Base-by-base conservation (phyloP, 2,329 filamentous ascomycete genomes). In the Apiospora phragmitis region DNA sequence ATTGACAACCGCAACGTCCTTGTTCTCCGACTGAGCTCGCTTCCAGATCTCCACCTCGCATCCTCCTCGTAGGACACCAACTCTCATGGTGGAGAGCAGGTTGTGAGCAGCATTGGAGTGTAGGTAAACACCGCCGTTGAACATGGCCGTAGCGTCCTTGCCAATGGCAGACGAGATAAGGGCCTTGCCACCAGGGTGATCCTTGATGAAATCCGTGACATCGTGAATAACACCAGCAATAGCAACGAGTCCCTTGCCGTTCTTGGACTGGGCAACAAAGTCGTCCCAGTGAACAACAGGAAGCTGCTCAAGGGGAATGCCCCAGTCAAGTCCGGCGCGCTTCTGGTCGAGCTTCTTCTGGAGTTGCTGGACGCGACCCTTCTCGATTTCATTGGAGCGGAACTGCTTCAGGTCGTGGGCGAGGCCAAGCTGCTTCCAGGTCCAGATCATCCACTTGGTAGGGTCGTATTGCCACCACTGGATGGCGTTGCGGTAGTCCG, bases 1-100 rank as follows among this genome's bases (percentile, higher is more conserved):
- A 79, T 91, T 92, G 77, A 92, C 86, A 74, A 89, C 88, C 72
- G 89, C 86, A 71, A 89, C 86, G 73, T 92, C 90, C 82, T 92
- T 92, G 83, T 89, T 90, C 79, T 92, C 90, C 76, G 87, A 85
- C 79, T 91, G 89, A 68, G 89, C 86, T 38, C 90, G 87, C 85
- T 91, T 91, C 89, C 90, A 91, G 80, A 91, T 90, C 82, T 91
- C 90, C 49, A 91, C 90, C 76, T 91, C 89, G 78, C 88, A 89
- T 32, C 90, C 90, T 74, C 90, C 90, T 65, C 89, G 88, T 74
- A 92, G 89, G 65, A 92, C 89, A 79, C 88, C 89, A 2, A 91
- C 87, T 75, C 90, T 85, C 89, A 91, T 91, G 72, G 89, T 91
- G 9, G 88, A 90, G 72, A 92, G 85, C 68, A 92, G 80, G 80